A percentile compares a stretch with the other conserved stretches of the same genome.
These are phyloP conservation scores for Multifurca ochricompacta DNA, from an alignment of 768 basidiomycete genomes.

Conservation along the genomic window DNA sequence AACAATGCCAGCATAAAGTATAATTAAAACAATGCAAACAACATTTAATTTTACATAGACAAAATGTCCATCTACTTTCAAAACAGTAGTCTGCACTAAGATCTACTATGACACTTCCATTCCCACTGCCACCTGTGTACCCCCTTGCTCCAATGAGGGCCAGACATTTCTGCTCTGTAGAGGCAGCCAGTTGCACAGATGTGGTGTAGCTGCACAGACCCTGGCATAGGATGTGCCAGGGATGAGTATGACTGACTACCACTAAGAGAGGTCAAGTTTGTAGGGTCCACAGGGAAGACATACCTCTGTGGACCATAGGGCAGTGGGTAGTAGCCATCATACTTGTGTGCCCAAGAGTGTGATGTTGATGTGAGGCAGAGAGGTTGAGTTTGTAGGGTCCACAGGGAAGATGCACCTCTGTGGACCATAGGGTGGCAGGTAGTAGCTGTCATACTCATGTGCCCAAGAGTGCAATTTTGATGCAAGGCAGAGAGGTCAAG, in stretches of 20 bases:
- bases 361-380: too few species aligned
- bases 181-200: conserved; percentile 35
- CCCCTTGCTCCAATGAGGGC: conserved; percentile 94
- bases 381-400: too few species aligned
- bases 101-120: conserved; percentile 80
- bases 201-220: conserved; percentile 76
- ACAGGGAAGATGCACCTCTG: too few species aligned
- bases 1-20: too few species aligned
- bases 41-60: conserved; percentile 43
- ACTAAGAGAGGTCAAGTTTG: conserved; percentile 26
- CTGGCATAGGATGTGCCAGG: conserved; percentile 39
- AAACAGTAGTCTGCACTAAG: conserved; percentile 93
- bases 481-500: too few species aligned
- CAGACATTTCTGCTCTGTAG: conserved; percentile 76
- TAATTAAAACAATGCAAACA: conserved; percentile 28
- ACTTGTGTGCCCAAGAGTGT: too few species aligned
- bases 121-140: conserved; percentile 42
- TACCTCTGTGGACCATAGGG: too few species aligned
- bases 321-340: too few species aligned
- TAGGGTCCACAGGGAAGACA: too few species aligned
- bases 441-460: too few species aligned
- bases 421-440: too few species aligned
- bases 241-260: conserved; percentile 56
- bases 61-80: conserved; percentile 93
- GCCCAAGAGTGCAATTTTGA: too few species aligned